These are phyloP conservation scores for Persicaria maculosa DNA, from an alignment of 148 eudicot species.

Conservation along the genomic window DNA sequence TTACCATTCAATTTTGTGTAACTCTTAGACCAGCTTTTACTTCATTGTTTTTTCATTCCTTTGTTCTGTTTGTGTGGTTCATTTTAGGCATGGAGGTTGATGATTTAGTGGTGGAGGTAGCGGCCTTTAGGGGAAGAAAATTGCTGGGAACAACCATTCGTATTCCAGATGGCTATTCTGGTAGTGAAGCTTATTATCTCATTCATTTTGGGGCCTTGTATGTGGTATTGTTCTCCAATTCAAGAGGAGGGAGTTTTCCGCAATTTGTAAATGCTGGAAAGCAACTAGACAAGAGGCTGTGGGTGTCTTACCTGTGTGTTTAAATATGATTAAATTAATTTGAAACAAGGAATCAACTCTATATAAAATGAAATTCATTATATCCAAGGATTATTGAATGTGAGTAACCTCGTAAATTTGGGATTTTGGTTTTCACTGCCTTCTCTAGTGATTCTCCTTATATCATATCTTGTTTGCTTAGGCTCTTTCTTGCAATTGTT, in stretches of 20 bases:
- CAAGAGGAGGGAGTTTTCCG: not conserved
- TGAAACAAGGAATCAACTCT: not conserved
- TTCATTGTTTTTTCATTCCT: not conserved
- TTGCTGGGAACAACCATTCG: conserved; percentile 64
- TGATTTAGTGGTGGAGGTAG: conserved; percentile 63
- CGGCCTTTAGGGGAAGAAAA: conserved; percentile 86
- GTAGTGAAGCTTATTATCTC: conserved; percentile 20
- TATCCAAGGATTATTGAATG: not conserved
- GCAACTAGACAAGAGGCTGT: not conserved
- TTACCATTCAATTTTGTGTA: not conserved
- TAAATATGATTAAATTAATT: not conserved
- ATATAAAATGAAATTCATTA: not conserved
- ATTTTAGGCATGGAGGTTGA: conserved; percentile 58
- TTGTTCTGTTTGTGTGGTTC: not conserved
- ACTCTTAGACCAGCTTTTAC: not conserved
- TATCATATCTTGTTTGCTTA: not conserved
- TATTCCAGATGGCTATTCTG: conserved; percentile 69
- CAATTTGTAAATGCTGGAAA: not conserved
- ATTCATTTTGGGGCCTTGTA: not conserved
- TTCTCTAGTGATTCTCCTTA: not conserved
- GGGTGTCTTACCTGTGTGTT: not conserved
- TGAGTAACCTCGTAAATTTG: not conserved
- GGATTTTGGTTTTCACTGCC: not conserved
- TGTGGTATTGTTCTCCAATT: not conserved
- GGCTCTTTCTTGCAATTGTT: not conserved